Evolutionary conservation across 2,329 filamentous ascomycete genomes (phyloP).

Genomic region (Fonsecaea erecta): DNA sequence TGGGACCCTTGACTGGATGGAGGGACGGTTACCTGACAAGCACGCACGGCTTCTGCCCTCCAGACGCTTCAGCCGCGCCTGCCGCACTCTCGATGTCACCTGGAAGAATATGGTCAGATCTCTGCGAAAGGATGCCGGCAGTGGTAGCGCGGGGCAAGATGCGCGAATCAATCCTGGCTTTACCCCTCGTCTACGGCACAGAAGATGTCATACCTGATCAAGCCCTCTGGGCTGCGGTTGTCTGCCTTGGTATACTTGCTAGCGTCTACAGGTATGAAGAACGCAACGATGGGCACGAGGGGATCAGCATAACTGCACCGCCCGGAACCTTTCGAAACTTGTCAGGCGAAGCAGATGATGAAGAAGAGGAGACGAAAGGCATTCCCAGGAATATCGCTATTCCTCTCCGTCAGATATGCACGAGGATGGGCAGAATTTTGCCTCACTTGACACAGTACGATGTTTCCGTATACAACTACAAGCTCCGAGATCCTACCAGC

Average conservation of each 20-base stretch:
- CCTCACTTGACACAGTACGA: conserved; percentile 28
- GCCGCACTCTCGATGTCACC: conserved; percentile 22
- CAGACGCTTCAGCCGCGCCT: conserved; percentile 24
- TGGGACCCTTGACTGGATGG: conserved; percentile 27
- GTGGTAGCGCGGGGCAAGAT: conserved; percentile 25
- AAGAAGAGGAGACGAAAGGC: conserved; percentile 28
- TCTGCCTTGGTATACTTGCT: conserved; percentile 27
- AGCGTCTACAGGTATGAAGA: conserved; percentile 29
- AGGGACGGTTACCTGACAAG: conserved; percentile 26
- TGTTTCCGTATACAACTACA: conserved; percentile 30
- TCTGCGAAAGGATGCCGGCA: conserved; percentile 27
- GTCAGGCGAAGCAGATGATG: conserved; percentile 24
- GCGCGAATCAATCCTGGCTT: conserved; percentile 21
- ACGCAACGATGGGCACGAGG: conserved; percentile 27
- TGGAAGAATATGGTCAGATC: conserved; percentile 28
- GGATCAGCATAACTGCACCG: conserved; percentile 26
- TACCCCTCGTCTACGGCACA: conserved; percentile 25
- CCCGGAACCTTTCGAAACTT: conserved; percentile 22
- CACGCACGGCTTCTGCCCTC: conserved; percentile 29
- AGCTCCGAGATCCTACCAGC: conserved; percentile 28
- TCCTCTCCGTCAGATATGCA: conserved; percentile 26
- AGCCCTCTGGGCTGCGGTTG: conserved; percentile 28
- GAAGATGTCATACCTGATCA: conserved; percentile 25
- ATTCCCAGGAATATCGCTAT: conserved; percentile 28
- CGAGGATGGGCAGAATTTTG: conserved; percentile 23